Conservation (phyloP, 2,329 filamentous ascomycete species). For the Scorias spongiosa region DNA sequence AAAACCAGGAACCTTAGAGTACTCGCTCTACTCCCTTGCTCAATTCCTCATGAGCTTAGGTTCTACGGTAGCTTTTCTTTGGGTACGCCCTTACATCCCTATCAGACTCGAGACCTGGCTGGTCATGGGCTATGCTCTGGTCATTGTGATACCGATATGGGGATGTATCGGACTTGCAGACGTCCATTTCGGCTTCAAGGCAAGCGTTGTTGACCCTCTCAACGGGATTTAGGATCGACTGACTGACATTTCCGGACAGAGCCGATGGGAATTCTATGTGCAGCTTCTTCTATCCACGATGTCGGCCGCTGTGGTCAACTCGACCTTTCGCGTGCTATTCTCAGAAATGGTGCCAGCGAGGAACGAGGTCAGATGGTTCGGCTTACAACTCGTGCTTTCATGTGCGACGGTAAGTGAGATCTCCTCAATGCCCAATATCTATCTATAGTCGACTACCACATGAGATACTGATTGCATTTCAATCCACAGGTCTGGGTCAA, state of each 20-base stretch:
- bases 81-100: conserved; percentile 1
- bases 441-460: no score
- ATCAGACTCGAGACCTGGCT: conserved; percentile 1
- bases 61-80: conserved; percentile 1
- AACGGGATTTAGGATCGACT: background rate
- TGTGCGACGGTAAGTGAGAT: conserved; percentile 2
- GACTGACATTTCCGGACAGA: background rate
- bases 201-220: background rate
- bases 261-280: conserved; percentile 3
- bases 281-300: conserved; percentile 2
- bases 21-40: conserved; percentile 3
- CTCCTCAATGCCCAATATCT: no score
- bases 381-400: conserved; percentile 4
- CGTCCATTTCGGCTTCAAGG: conserved; percentile 3
- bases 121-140: conserved; percentile 1
- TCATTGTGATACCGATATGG: conserved; percentile 1
- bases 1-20: conserved; percentile 2
- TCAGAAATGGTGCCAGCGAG: conserved; percentile 5
- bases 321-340: conserved; percentile 3
- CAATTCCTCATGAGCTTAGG: conserved; percentile 2
- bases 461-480: no score
- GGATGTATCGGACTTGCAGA: conserved; percentile 3
- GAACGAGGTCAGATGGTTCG: conserved; percentile 5
- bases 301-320: conserved; percentile 2
- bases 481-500: conserved; percentile 4